phyloP scores from a whole-genome alignment of 116 monocot species.

The Iris pallida region DNA sequence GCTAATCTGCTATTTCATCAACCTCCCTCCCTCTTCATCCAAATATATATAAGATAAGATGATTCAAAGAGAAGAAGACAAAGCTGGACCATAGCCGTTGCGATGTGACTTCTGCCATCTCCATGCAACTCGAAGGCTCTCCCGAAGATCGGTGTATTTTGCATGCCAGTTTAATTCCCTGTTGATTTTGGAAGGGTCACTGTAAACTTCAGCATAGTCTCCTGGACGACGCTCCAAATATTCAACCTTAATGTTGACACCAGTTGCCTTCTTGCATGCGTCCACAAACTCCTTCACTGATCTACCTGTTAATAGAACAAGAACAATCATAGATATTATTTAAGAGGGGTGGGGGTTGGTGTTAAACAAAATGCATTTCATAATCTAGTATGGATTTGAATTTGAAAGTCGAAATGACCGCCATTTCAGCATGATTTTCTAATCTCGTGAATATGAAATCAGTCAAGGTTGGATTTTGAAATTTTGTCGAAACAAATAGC shows the following conservation, averaged over 20 bases:
- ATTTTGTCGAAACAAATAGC: no score
- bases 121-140: slow-evolving; percentile 83
- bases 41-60: neutral
- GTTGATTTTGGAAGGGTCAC: slow-evolving; percentile 84
- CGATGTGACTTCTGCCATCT: slow-evolving; percentile 81
- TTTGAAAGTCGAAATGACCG: no score
- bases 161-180: slow-evolving; percentile 86
- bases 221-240: slow-evolving; percentile 74
- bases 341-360: no score
- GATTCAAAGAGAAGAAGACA: neutral
- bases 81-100: slow-evolving; percentile 47
- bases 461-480: no score
- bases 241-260: slow-evolving; percentile 68
- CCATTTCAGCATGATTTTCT: no score
- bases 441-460: no score
- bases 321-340: no score
- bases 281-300: slow-evolving; percentile 96
- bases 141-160: slow-evolving; percentile 49
- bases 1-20: no score
- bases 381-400: no score
- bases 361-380: no score
- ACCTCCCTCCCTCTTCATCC: no score
- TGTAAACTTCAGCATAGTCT: slow-evolving; percentile 93
- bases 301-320: slow-evolving; percentile 42
- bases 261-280: slow-evolving; percentile 95